Evolutionary conservation across 1,284 basidiomycete species (phyloP).

Genomic region (Sutorius eximius): DNA sequence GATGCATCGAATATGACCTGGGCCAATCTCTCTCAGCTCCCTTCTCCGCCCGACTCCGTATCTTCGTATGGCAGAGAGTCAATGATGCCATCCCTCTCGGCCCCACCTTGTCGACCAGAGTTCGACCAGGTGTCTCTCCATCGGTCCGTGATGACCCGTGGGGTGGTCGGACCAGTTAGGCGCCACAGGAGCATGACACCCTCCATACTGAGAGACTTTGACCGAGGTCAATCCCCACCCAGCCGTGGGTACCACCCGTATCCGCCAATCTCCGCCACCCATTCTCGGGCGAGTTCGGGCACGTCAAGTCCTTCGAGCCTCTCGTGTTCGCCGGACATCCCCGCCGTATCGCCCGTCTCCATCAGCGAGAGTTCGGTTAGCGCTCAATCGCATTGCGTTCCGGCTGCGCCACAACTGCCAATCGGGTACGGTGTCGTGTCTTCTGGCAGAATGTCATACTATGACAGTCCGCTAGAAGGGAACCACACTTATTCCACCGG

Average conservation of each 20-base stretch:
- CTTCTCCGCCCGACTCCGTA: conserved; percentile 36
- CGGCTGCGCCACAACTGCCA: conserved; percentile 18
- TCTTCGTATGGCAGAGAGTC: conserved; percentile 39
- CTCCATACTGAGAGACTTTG: conserved; percentile 45
- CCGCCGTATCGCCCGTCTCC: conserved; percentile 26
- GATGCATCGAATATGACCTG: conserved; percentile 31
- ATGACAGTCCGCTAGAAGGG: conserved; percentile 28
- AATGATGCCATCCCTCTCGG: conserved; percentile 52
- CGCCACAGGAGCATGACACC: conserved; percentile 77
- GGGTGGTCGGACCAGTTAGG: conserved; percentile 55
- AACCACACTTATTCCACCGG: conserved; percentile 22
- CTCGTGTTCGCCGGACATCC: conserved; percentile 31
- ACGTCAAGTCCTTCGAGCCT: conserved; percentile 33
- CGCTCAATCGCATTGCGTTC: conserved; percentile 25
- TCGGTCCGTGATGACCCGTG: conserved; percentile 26
- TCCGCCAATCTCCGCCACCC: conserved; percentile 17
- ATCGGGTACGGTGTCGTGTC: conserved; percentile 29
- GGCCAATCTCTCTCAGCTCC: conserved; percentile 24
- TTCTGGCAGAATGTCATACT: conserved; percentile 28
- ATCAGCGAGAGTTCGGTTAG: conserved; percentile 14
- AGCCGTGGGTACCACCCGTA: conserved; percentile 33
- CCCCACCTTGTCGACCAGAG: conserved; percentile 63
- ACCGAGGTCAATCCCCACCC: conserved; percentile 30
- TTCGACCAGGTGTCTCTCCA: conserved; percentile 47
- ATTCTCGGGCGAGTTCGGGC: conserved; percentile 31